These are phyloP conservation scores for Patellifolia procumbens DNA, from an alignment of 179 eudicot species.

Conservation along the genomic window DNA sequence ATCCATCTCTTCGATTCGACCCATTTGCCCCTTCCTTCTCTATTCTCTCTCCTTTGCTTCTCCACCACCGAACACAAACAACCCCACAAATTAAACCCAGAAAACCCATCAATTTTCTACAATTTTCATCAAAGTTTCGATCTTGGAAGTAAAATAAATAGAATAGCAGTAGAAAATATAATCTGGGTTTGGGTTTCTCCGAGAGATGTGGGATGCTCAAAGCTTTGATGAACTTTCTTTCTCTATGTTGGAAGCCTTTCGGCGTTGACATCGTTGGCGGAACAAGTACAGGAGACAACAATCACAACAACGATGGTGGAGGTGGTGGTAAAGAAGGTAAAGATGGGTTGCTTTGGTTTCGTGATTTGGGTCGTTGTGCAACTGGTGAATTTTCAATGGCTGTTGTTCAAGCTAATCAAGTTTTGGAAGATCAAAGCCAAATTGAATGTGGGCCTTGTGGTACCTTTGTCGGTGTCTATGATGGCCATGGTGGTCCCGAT, in stretches of 20 bases:
- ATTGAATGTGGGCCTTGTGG: slow-evolving; percentile 64
- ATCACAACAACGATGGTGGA: background rate
- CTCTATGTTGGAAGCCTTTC: slow-evolving; percentile 70
- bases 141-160: background rate
- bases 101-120: background rate
- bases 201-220: slow-evolving; percentile 74
- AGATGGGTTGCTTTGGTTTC: too few species aligned
- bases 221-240: slow-evolving; percentile 64
- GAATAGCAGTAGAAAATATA: background rate
- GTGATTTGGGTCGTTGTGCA: slow-evolving; percentile 49
- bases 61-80: slow-evolving; percentile 26
- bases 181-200: slow-evolving; percentile 33
- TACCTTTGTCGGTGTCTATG: slow-evolving; percentile 77
- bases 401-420: slow-evolving; percentile 74
- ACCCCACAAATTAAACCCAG: slow-evolving; percentile 17
- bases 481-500: slow-evolving; percentile 85
- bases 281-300: background rate
- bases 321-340: slow-evolving; percentile 14
- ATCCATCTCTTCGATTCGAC: background rate
- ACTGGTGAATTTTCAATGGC: slow-evolving; percentile 75
- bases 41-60: slow-evolving; percentile 23
- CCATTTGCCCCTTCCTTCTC: background rate
- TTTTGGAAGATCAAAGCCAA: slow-evolving; percentile 77
- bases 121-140: background rate
- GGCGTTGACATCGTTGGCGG: slow-evolving; percentile 46